A percentile compares a stretch with the other conserved stretches of the same genome.
phyloP scores from a whole-genome alignment of 768 basidiomycete genomes.

The Russula abietina region DNA sequence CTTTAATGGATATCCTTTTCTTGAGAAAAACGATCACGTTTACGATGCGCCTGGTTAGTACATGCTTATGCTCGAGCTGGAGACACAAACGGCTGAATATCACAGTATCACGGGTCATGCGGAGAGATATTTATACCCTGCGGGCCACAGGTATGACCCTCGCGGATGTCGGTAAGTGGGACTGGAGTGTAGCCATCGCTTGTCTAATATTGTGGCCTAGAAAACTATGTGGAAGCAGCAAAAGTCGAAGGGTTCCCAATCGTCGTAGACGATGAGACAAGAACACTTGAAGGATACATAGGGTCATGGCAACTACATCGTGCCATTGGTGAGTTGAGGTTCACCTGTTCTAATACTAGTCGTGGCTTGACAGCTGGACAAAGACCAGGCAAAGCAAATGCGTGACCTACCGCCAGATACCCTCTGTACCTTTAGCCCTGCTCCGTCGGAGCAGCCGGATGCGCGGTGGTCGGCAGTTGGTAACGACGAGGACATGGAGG shows the following conservation, averaged over 20 bases:
- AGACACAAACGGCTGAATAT: constrained; percentile 8
- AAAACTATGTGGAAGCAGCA: constrained; percentile 62
- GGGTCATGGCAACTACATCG: constrained; percentile 78
- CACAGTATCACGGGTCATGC: constrained; percentile 87
- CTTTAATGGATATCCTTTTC: constrained; percentile 95
- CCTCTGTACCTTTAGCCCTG: constrained; percentile 61
- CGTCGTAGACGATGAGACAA: constrained; percentile 53
- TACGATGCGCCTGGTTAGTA: constrained; percentile 82
- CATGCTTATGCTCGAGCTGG: not conserved
- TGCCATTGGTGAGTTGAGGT: constrained; percentile 60
- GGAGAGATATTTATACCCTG: constrained; percentile 67
- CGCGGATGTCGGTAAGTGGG: constrained; percentile 65
- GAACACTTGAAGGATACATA: constrained; percentile 79
- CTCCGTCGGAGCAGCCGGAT: constrained; percentile 48
- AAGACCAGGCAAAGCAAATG: constrained; percentile 68
- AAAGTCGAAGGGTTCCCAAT: constrained; percentile 91
- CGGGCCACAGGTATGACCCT: constrained; percentile 71
- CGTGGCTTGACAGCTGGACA: not conserved
- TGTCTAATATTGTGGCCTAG: constrained; percentile 29
- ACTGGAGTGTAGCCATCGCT: not conserved
- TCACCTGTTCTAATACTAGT: not conserved
- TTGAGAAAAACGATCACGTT: constrained; percentile 92
- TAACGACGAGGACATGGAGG: constrained; percentile 61
- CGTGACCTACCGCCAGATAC: constrained; percentile 59
- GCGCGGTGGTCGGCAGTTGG: constrained; percentile 45